Evolutionary conservation across 495 filamentous ascomycete species (phyloP).

Genomic region (Aspergillus ostianus): DNA sequence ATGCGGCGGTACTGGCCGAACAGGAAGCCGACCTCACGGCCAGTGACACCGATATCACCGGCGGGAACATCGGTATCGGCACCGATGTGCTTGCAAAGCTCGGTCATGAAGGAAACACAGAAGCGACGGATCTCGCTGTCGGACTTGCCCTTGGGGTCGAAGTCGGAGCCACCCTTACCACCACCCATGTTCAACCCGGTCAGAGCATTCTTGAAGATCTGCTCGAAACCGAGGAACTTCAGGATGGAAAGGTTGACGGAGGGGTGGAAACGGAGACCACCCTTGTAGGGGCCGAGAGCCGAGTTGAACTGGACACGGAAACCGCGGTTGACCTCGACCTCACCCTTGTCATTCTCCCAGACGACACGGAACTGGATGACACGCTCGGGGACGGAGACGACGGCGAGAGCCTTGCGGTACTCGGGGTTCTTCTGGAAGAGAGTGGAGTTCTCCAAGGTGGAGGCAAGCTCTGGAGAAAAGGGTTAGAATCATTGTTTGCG

Average conservation of each 20-base stretch:
- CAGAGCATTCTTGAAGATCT: conserved; percentile 99
- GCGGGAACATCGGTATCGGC: conserved; percentile 94
- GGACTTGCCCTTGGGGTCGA: conserved; percentile 98
- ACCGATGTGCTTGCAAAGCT: conserved; percentile 92
- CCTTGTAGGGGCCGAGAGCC: conserved; percentile 97
- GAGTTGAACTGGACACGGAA: conserved; percentile 99
- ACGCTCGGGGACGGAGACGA: conserved; percentile 91
- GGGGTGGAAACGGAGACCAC: conserved; percentile 93
- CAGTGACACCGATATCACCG: conserved; percentile 89
- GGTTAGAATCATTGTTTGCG: neutral
- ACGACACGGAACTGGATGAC: conserved; percentile 95
- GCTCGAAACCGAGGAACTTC: conserved; percentile 98
- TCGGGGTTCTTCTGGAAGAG: conserved; percentile 94
- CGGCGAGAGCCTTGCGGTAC: conserved; percentile 83
- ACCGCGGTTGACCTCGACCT: conserved; percentile 89
- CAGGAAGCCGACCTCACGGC: conserved; percentile 88
- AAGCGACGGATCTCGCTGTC: conserved; percentile 98
- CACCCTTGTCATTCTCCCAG: conserved; percentile 90
- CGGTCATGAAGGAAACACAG: conserved; percentile 94
- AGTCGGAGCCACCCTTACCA: conserved; percentile 98
- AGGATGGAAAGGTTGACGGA: conserved; percentile 95
- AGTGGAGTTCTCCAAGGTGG: conserved; percentile 87
- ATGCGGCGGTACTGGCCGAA: conserved; percentile 93
- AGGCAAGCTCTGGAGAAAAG: conserved; percentile 70
- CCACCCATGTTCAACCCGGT: conserved; percentile 97